Percentiles rank a stretch among this genome's conserved stretches.
These are phyloP conservation scores for Suillus sp. DNA, from an alignment of 768 basidiomycete species.

Conservation along the genomic window DNA sequence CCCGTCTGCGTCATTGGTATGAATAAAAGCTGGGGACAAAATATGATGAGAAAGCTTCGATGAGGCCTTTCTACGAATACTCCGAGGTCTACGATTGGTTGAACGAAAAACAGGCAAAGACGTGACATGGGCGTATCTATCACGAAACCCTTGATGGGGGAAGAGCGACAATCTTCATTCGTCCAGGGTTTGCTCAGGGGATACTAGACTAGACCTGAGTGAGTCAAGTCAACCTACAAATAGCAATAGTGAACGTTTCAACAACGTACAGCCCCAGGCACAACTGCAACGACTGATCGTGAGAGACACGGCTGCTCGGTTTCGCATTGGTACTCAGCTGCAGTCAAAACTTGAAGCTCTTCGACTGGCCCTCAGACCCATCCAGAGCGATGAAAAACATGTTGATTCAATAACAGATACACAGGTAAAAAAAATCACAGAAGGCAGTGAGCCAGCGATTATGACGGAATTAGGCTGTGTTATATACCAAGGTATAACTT, in stretches of 20 bases:
- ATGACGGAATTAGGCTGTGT: neutral
- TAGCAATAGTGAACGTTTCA: constrained; percentile 7
- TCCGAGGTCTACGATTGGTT: neutral
- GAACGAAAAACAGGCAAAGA: neutral
- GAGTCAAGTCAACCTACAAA: constrained; percentile 1
- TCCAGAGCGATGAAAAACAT: constrained; percentile 75
- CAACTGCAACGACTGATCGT: constrained; percentile 84
- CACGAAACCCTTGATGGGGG: neutral
- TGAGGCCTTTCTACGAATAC: neutral
- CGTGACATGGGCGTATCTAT: constrained; percentile 36
- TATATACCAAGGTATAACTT: constrained; percentile 57
- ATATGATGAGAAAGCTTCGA: constrained; percentile 16
- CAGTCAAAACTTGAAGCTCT: constrained; percentile 84
- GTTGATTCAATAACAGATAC: neutral
- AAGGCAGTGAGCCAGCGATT: neutral
- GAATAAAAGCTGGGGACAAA: constrained; percentile 27
- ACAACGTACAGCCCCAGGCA: constrained; percentile 82
- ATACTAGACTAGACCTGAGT: neutral
- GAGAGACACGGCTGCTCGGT: constrained; percentile 90
- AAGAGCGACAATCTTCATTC: neutral
- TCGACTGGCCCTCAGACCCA: constrained; percentile 73
- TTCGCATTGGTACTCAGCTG: constrained; percentile 90
- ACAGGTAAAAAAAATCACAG: neutral
- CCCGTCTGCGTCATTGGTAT: neutral
- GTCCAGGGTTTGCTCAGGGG: neutral